Evolutionary conservation across 805 yeast genomes (phyloP), one percentile per base, ranked within the genome.

Genomic region (Saturnispora mendoncae): DNA sequence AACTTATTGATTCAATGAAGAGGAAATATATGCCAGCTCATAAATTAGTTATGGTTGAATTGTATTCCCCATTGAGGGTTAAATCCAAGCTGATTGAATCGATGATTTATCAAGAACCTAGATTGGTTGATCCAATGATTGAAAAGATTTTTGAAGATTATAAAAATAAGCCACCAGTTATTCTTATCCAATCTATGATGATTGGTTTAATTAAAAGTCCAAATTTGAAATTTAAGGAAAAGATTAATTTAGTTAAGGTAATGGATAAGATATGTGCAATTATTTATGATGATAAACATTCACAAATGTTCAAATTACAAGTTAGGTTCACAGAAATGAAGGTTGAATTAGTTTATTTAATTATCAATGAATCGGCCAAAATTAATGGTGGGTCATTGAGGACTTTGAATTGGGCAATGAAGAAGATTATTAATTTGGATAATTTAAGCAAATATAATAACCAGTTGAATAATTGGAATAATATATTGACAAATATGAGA

Each of bases 381-480:
- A 46, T 41, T 10, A 46, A 56, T 29, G 45, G 47, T 17, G 57
- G 55, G 4, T 41, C 49, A 12, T 26, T 51, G 36, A 42, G 33
- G 10, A 46, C 52, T 8, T 32, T 58, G 30, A 46, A 43, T 23
- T 55, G 60, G 59, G 61, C 54, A 2, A 44, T 58, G 37, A 44
- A 42, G 5, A 58, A 56, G 41, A 41, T 52, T 18, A 36, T 44
- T 4, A 43, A 42, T 35, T 14, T 42, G 8, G 45, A 48, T 5
- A 43, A 49, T 31, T 21, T 46, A 13, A 28, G 38, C 32, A 15
- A 24, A 10, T 36, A 46, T 44, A 26, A 34, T 26, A 24, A 30
- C 33, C 27, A 50, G 17, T 30, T 52, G 15, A 36, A 37, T 24
- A 39, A 46, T 29, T 58, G 62, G 62, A 44, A 42, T 13, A 25